Conservation (phyloP, 768 basidiomycete species). For the Tulasnella calospora region DNA sequence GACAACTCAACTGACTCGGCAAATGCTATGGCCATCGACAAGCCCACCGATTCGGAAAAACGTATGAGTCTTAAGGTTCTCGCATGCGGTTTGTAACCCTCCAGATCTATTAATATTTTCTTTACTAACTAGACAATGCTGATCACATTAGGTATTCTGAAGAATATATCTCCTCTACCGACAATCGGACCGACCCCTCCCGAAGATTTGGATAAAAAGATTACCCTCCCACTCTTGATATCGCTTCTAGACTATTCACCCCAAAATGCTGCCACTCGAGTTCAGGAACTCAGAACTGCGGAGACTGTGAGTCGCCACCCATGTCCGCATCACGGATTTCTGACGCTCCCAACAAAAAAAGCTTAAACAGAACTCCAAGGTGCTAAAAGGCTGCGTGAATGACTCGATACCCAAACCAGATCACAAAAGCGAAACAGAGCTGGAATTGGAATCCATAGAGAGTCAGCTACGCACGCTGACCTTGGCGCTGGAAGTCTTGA, state of each 20-base stretch:
- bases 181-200: constrained; percentile 58
- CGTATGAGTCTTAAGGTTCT: constrained; percentile 56
- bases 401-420: constrained; percentile 62
- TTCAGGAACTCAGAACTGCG: constrained; percentile 42
- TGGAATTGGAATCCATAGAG: constrained; percentile 71
- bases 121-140: neutral
- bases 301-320: constrained; percentile 44
- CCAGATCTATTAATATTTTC: neutral
- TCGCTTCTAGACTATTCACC: constrained; percentile 62
- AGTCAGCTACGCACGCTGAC: constrained; percentile 64
- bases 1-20: constrained; percentile 31
- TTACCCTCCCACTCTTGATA: constrained; percentile 64
- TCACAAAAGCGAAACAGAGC: constrained; percentile 62
- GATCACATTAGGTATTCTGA: constrained; percentile 55
- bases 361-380: constrained; percentile 53
- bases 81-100: constrained; percentile 51
- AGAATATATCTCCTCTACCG: constrained; percentile 71
- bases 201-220: constrained; percentile 64
- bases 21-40: constrained; percentile 11
- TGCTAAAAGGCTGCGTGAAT: constrained; percentile 40
- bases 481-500: constrained; percentile 82
- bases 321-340: neutral
- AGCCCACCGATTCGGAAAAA: constrained; percentile 45
- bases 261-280: constrained; percentile 35
- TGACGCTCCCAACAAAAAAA: constrained; percentile 38